phyloP scores from a whole-genome alignment of 2,329 filamentous ascomycete species.

The Aspergillaceae sp. region DNA sequence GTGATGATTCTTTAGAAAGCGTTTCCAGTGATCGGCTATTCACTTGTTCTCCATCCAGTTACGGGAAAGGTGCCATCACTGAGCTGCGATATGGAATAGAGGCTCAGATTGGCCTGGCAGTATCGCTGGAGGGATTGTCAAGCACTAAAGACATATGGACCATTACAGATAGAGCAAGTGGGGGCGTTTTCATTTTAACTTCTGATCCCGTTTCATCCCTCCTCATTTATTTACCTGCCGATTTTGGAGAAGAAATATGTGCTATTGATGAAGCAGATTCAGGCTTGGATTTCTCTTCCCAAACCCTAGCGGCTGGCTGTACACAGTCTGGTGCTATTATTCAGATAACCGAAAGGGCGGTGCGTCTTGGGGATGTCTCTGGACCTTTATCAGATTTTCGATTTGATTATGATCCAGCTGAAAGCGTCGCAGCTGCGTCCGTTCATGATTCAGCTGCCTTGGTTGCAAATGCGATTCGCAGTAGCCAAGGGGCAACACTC shows the following conservation, averaged over 20 bases:
- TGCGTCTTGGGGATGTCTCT: slow-evolving; percentile 22
- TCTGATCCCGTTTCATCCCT: slow-evolving; percentile 35
- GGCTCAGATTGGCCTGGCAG: slow-evolving; percentile 51
- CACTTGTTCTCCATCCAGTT: slow-evolving; percentile 56
- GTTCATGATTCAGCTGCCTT: slow-evolving; percentile 21
- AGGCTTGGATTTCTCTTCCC: slow-evolving; percentile 33
- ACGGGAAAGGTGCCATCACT: slow-evolving; percentile 51
- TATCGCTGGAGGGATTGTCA: slow-evolving; percentile 32
- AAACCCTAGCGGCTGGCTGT: slow-evolving; percentile 38
- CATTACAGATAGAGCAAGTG: slow-evolving; percentile 26
- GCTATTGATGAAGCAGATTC: slow-evolving; percentile 31
- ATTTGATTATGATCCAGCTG: slow-evolving; percentile 13
- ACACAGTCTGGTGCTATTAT: slow-evolving; percentile 28
- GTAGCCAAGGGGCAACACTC: slow-evolving; percentile 18
- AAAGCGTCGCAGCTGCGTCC: slow-evolving; percentile 22
- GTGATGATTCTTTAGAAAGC: slow-evolving; percentile 11
- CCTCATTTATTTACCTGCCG: slow-evolving; percentile 30
- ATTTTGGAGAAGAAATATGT: slow-evolving; percentile 30
- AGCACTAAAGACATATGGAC: slow-evolving; percentile 38
- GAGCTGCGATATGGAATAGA: slow-evolving; percentile 64
- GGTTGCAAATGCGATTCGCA: slow-evolving; percentile 21
- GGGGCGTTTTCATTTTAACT: slow-evolving; percentile 31
- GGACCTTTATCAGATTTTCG: slow-evolving; percentile 14
- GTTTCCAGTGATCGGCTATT: slow-evolving; percentile 52
- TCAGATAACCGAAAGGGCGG: slow-evolving; percentile 35